Evolutionary conservation across 2,329 filamentous ascomycete genomes (phyloP).

Genomic region (Penicillium sp.): DNA sequence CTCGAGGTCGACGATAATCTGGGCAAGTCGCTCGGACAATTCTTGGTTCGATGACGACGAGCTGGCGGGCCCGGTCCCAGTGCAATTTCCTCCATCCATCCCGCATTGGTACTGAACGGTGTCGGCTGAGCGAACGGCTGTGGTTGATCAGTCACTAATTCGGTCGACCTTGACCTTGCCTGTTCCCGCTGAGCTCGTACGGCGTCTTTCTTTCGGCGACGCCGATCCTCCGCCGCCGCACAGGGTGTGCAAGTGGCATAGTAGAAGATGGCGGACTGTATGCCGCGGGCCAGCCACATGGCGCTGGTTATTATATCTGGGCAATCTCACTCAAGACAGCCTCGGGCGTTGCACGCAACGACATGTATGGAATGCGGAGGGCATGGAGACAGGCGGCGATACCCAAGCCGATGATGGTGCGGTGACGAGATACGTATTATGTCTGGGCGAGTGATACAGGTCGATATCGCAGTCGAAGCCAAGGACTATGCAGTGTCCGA

Average conservation of each 20-base stretch:
- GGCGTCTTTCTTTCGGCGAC: slow-evolving; percentile 67
- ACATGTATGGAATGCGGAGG: slow-evolving; percentile 7
- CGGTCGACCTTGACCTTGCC: slow-evolving; percentile 57
- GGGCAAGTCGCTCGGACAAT: slow-evolving; percentile 52
- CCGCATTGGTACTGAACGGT: slow-evolving; percentile 80
- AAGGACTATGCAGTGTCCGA: background rate
- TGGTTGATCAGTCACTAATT: slow-evolving; percentile 60
- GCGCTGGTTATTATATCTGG: background rate
- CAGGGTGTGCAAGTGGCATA: slow-evolving; percentile 56
- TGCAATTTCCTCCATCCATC: slow-evolving; percentile 82
- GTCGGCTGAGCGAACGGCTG: slow-evolving; percentile 70
- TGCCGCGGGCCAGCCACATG: slow-evolving; percentile 48
- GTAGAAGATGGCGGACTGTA: slow-evolving; percentile 49
- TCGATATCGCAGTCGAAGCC: background rate
- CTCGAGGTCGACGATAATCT: slow-evolving; percentile 17
- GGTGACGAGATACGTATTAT: background rate
- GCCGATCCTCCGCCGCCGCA: slow-evolving; percentile 63
- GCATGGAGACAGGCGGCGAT: slow-evolving; percentile 14
- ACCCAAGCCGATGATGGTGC: background rate
- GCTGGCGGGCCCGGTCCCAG: slow-evolving; percentile 73
- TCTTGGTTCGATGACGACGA: slow-evolving; percentile 53
- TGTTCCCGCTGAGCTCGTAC: slow-evolving; percentile 65
- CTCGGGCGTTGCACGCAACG: slow-evolving; percentile 15
- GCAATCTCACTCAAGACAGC: slow-evolving; percentile 8
- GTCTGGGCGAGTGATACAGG: background rate